Conservation (phyloP, 2,329 filamentous ascomycete species). For the Bipolaris zeicola region DNA sequence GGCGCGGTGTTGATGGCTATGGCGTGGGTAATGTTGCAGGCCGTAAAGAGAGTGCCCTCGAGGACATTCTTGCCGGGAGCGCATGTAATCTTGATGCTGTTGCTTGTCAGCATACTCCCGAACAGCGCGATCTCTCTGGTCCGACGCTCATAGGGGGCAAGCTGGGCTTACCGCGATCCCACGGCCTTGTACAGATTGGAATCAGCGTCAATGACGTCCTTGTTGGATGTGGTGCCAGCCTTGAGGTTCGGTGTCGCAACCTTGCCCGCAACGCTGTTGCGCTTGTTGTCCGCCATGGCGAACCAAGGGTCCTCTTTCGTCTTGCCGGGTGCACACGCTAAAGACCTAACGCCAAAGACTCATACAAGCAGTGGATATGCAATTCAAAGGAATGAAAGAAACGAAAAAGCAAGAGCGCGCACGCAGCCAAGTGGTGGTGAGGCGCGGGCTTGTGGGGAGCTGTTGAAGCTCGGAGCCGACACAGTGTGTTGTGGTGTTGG, state of each 20-base stretch:
- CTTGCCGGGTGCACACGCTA: slow-evolving; percentile 25
- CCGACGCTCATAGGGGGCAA: background rate
- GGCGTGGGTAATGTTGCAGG: slow-evolving; percentile 64
- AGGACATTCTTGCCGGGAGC: slow-evolving; percentile 57
- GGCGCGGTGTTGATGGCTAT: slow-evolving; percentile 64
- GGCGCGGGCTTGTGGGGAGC: slow-evolving; percentile 28
- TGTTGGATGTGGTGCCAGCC: slow-evolving; percentile 47
- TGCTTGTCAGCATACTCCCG: slow-evolving; percentile 19
- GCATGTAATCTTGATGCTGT: slow-evolving; percentile 64
- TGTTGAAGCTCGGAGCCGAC: slow-evolving; percentile 19
- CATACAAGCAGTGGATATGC: slow-evolving; percentile 45
- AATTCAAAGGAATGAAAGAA: slow-evolving; percentile 51
- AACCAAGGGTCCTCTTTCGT: slow-evolving; percentile 53
- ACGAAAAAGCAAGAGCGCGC: slow-evolving; percentile 33
- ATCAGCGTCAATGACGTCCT: slow-evolving; percentile 57
- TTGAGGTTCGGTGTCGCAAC: slow-evolving; percentile 56
- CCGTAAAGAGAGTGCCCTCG: slow-evolving; percentile 68
- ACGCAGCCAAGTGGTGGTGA: slow-evolving; percentile 31
- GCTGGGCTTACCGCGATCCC: slow-evolving; percentile 61
- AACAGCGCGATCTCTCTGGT: too few relatives aligned
- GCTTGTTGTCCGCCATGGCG: slow-evolving; percentile 64
- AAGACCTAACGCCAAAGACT: slow-evolving; percentile 39
- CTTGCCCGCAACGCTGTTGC: slow-evolving; percentile 61
- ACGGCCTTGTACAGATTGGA: slow-evolving; percentile 64
- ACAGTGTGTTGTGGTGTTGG: slow-evolving; percentile 22